Conservation (phyloP, 345 rosid genomes). For the Cardamine chenopodiifolia region DNA sequence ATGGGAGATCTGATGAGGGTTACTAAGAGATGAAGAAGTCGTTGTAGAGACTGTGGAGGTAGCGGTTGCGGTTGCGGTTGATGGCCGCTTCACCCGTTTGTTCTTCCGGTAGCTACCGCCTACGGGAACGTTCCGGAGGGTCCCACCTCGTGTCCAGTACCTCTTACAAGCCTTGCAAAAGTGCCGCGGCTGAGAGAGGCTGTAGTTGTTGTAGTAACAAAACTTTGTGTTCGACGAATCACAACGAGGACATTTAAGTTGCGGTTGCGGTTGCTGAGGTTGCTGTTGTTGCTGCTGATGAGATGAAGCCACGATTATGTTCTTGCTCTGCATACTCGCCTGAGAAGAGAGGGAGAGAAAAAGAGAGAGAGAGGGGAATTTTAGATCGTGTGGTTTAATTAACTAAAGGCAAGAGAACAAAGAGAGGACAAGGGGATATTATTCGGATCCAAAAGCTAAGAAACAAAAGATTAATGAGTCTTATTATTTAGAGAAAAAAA, state of each 20-base stretch:
- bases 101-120: constrained; percentile 80
- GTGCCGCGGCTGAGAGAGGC: constrained; percentile 70
- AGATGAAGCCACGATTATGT: constrained; percentile 55
- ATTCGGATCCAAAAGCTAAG: constrained; percentile 60
- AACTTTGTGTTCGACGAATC: constrained; percentile 76
- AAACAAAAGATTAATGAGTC: constrained; percentile 57
- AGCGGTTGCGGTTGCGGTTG: constrained; percentile 31
- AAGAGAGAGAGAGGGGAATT: constrained; percentile 25
- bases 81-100: constrained; percentile 62
- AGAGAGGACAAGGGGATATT: constrained; percentile 42
- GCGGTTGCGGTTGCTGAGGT: constrained; percentile 49
- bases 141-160: constrained; percentile 76
- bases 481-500: constrained; percentile 54
- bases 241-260: constrained; percentile 78
- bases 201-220: constrained; percentile 83
- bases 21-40: constrained; percentile 40
- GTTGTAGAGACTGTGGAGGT: constrained; percentile 32
- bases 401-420: constrained; percentile 42
- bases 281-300: constrained; percentile 42
- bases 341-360: constrained; percentile 26
- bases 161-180: constrained; percentile 80
- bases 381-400: constrained; percentile 47
- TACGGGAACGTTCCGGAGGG: constrained; percentile 68
- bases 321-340: constrained; percentile 49
- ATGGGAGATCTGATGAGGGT: constrained; percentile 44